These are phyloP conservation scores for Closterium sp. DNA, from an alignment of 139 green algal genomes.

Conservation along the genomic window DNA sequence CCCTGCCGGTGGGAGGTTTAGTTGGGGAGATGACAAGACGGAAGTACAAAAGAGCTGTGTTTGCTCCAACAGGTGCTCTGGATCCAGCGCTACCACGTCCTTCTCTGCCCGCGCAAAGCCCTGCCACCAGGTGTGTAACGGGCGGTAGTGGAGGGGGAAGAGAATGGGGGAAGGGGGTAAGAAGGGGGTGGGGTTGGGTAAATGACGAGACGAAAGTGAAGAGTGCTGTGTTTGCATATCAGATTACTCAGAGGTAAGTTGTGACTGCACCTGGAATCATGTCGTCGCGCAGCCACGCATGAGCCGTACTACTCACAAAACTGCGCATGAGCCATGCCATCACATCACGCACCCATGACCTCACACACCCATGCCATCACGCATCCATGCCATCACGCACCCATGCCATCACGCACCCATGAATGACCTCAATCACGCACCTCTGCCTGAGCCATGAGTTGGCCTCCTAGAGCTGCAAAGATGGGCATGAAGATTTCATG, in stretches of 20 bases:
- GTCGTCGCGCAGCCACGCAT: background rate
- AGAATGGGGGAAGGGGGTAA: background rate
- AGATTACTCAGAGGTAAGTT: background rate
- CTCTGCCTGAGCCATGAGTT: background rate
- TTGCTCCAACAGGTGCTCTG: background rate
- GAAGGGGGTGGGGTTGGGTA: too few relatives aligned
- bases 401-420: background rate
- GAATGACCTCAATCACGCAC: background rate
- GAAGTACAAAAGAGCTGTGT: too few relatives aligned
- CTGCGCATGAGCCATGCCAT: background rate
- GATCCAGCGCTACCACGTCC: background rate
- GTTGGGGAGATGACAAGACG: too few relatives aligned
- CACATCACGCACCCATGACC: background rate
- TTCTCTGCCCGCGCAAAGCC: conserved; percentile 4
- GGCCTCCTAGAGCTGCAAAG: background rate
- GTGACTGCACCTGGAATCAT: too few relatives aligned
- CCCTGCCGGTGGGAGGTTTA: background rate
- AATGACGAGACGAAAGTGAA: background rate
- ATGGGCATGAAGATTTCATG: background rate
- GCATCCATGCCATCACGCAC: background rate
- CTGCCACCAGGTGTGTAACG: background rate
- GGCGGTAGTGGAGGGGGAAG: too few relatives aligned
- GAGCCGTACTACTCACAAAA: background rate
- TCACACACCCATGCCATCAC: background rate
- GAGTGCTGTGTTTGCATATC: background rate